Percentiles rank a stretch among this genome's conserved stretches.
phyloP scores from a whole-genome alignment of 345 rosid species.

The Camelina hispida region DNA sequence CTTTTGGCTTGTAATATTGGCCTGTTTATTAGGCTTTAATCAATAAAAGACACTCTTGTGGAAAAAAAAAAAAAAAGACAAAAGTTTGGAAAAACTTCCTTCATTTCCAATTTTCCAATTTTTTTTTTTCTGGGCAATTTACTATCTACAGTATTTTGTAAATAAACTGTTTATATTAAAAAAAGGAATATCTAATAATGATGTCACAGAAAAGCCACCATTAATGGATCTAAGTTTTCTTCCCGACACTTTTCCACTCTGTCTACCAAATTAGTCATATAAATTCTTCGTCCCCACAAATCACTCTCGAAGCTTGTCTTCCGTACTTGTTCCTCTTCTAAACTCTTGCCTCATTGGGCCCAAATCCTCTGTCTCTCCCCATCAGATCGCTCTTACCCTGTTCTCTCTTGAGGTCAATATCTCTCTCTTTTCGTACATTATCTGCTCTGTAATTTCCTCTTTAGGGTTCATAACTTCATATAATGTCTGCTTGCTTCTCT shows the following conservation, averaged over 20 bases:
- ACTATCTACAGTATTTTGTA: too few relatives aligned
- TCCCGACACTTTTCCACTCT: not conserved
- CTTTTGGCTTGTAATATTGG: too few relatives aligned
- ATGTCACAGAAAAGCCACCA: not conserved
- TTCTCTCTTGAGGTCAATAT: not conserved
- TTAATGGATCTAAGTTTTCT: not conserved
- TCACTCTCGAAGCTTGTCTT: not conserved
- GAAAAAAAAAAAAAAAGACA: too few relatives aligned
- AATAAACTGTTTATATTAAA: too few relatives aligned
- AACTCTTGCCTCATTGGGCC: too few relatives aligned
- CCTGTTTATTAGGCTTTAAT: too few relatives aligned
- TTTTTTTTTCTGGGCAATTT: too few relatives aligned
- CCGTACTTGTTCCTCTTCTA: not conserved
- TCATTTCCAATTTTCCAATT: too few relatives aligned
- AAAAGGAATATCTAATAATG: too few relatives aligned
- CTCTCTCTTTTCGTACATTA: not conserved
- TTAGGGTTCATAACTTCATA: not conserved
- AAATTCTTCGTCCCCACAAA: not conserved
- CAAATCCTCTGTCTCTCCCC: not conserved
- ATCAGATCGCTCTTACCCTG: constrained; percentile 10
- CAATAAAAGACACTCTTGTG: too few relatives aligned
- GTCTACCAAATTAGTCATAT: not conserved
- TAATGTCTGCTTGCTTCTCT: not conserved
- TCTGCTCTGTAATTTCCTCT: not conserved
- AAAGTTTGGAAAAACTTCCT: too few relatives aligned